phyloP scores from a whole-genome alignment of 148 eudicot species.

The Rhododendron molle region DNA sequence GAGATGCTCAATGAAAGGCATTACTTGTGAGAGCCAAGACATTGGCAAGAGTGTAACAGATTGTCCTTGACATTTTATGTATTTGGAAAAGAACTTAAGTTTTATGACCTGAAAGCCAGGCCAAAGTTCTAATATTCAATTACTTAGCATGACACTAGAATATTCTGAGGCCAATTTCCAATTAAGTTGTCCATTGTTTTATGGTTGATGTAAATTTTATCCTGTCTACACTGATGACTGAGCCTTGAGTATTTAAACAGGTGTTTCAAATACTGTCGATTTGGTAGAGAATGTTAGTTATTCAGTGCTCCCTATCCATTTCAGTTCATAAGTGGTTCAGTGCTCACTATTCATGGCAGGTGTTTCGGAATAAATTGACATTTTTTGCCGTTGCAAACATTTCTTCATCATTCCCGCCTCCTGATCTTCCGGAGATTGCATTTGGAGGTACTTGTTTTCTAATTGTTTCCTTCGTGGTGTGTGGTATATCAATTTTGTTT shows the following conservation, averaged over 20 bases:
- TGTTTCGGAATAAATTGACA: slow-evolving; percentile 73
- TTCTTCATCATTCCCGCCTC: slow-evolving; percentile 85
- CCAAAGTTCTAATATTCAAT: too few relatives aligned
- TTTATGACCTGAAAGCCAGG: too few relatives aligned
- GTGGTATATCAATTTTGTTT: not conserved
- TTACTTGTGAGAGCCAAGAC: too few relatives aligned
- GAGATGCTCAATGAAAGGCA: too few relatives aligned
- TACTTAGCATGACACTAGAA: too few relatives aligned
- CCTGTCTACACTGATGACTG: too few relatives aligned
- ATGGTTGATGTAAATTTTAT: too few relatives aligned
- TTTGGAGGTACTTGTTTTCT: slow-evolving; percentile 58
- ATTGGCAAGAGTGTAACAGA: too few relatives aligned
- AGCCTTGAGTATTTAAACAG: not conserved
- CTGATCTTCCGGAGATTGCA: slow-evolving; percentile 91
- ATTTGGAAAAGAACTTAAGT: too few relatives aligned
- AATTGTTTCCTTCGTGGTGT: not conserved
- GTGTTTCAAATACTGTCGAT: slow-evolving; percentile 12
- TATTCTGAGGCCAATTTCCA: too few relatives aligned
- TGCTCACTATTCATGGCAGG: slow-evolving; percentile 45
- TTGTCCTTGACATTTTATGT: too few relatives aligned
- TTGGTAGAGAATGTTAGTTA: not conserved
- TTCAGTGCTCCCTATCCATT: slow-evolving; percentile 19
- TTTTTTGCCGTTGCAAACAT: slow-evolving; percentile 94
- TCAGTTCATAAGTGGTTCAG: not conserved
- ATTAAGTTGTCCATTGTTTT: too few relatives aligned